Base-by-base conservation (phyloP, 2,329 filamentous ascomycete species). In the Alternaria sp. region DNA sequence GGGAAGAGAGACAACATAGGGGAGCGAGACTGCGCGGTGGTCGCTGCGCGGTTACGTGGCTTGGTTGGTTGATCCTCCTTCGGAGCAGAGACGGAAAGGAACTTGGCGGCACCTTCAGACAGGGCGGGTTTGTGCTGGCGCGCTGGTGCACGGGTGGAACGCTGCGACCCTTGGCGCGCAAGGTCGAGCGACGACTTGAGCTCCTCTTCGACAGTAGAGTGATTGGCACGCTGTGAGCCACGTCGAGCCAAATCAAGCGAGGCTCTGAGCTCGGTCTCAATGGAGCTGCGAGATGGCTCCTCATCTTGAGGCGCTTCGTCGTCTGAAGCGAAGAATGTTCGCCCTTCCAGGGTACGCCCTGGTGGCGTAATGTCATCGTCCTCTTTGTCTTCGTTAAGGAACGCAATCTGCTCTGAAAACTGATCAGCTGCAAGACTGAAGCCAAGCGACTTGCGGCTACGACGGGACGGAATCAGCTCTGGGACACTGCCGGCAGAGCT, bases 401-500 rank as follows among this genome's bases (percentile, higher is more conserved):
- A 71, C 5, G 72, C 75, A 28, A 79, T 68, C 50, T 80, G 73
- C 51, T 79, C 76, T 7, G 72, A 71, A 9, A 79, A 69, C 15
- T 76, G 71, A 21, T 81, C 78, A 6, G 75, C 72, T 23, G 73
- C 68, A 14, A 72, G 45, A 50, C 74, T 76, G 55, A 78, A 75
- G 20, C 60, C 59, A n/a, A 61, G 56, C 26, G 78, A 74, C 25
- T 70, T 75, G 10, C 77, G 73, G 46, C 71, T 71, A 11, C 73
- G 74, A 30, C 77, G 74, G 33, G 78, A 74, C 25, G 79, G 76
- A 1, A 81, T 73, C 9, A 81, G 72, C 20, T 81, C 79, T 15
- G 79, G 79, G 14, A 81, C 65, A 55, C 78, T 80, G 20, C 78
- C 78, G 28, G 75, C 74, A 23, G 79, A 81, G 63, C 78, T 77